Conservation (phyloP, 2,329 filamentous ascomycete genomes). For the Aspergillus jensenii region DNA sequence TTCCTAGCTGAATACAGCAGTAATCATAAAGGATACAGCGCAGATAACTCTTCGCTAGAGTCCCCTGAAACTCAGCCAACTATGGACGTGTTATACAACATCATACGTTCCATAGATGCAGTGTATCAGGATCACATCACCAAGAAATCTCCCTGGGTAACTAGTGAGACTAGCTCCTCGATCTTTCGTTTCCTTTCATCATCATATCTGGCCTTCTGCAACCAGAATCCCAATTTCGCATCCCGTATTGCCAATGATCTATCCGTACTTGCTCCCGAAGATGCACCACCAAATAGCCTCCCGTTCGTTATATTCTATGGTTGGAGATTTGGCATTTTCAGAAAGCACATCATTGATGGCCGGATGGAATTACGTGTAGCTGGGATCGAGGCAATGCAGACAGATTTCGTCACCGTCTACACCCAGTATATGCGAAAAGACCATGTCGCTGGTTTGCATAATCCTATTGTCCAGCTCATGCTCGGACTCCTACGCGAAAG, state of each 20-base stretch:
- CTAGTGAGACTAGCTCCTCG: constrained; percentile 40
- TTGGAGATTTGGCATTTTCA: constrained; percentile 70
- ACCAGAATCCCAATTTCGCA: constrained; percentile 31
- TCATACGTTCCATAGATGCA: constrained; percentile 34
- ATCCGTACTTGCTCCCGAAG: constrained; percentile 34
- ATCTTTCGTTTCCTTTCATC: constrained; percentile 35
- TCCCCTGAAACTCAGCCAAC: constrained; percentile 18
- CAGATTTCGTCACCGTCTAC: constrained; percentile 68
- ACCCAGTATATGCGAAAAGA: constrained; percentile 53
- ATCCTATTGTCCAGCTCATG: constrained; percentile 65
- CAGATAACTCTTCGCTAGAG: constrained; percentile 22
- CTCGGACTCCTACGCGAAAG: constrained; percentile 68
- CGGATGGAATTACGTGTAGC: constrained; percentile 88
- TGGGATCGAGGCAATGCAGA: constrained; percentile 73
- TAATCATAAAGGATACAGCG: constrained; percentile 25
- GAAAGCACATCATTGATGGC: constrained; percentile 73
- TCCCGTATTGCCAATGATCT: constrained; percentile 37
- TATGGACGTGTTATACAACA: constrained; percentile 27
- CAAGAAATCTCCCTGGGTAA: constrained; percentile 45
- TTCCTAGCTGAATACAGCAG: constrained; percentile 31
- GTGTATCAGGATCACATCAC: constrained; percentile 40
- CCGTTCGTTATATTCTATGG: constrained; percentile 44
- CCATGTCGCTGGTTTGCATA: constrained; percentile 41
- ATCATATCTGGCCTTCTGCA: constrained; percentile 32
- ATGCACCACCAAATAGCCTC: constrained; percentile 26